Evolutionary conservation across 78 protist genomes (phyloP), one percentile per base, ranked within the genome.

Genomic region (Dictyostelium discoideum): DNA sequence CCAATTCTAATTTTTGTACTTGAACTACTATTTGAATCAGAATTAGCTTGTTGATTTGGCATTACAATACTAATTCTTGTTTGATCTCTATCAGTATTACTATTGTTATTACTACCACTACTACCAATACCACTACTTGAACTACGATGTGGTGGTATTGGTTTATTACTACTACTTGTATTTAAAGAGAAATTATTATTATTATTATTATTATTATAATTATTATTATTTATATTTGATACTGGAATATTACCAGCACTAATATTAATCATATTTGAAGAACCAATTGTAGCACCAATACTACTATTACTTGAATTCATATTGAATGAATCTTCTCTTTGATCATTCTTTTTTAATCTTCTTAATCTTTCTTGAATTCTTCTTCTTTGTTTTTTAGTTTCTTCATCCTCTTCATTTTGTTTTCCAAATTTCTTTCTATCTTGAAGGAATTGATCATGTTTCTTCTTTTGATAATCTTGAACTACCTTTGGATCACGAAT

Each of bases 401-500:
- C 63, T 46, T 84, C 82, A 39, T 85, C 90, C 8, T 82, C 90
- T 22, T 80, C 79, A 37, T 42, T 44, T 8, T 39, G 32, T 9
- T n/a, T 63, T 44, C 92, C 92, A 69, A 60, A 63, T 29, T 69
- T 86, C 40, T 76, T 85, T 48, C 63, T 78, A 13, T 63, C 85
- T 5, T 72, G 65, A 14, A 81, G 50, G 13, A 37, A 84, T 84
- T 42, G 77, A 20, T 54, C 73, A 3, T 46, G 78, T 39, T 60
- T 84, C 77, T 67, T 90, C 26, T 87, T 81, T 11, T 54, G 46
- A 57, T 94, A 87, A 10, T 95, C 94, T 44, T 73, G 74, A 46
- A 95, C 84, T 0, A 32, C 3, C 5, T n/a, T 42, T 29, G 97
- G 97, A 54, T 95, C 97, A 24, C 93, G 39, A 39, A 95, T 86